Evolutionary conservation across 2,329 filamentous ascomycete species (phyloP).

Genomic region (Endocalyx cinctus): DNA sequence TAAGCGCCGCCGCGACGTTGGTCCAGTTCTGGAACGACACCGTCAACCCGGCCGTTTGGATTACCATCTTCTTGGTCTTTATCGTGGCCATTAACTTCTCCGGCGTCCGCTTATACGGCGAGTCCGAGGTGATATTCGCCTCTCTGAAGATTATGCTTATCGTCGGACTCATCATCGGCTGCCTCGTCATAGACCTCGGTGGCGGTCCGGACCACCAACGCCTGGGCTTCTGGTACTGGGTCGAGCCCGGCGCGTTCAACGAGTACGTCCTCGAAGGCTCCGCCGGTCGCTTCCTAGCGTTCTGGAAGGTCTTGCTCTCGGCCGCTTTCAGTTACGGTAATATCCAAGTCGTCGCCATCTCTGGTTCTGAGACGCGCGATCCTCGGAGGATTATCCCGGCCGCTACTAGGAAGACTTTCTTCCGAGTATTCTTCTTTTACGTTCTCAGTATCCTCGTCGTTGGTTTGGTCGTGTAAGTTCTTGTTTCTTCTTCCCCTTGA

Average conservation of each 20-base stretch:
- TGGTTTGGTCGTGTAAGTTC: no score
- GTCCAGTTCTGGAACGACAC: slow-evolving; percentile 56
- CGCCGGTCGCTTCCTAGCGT: slow-evolving; percentile 53
- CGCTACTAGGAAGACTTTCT: slow-evolving; percentile 57
- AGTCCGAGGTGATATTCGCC: slow-evolving; percentile 59
- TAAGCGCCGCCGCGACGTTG: slow-evolving; percentile 53
- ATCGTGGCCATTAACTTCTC: slow-evolving; percentile 53
- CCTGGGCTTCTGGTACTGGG: slow-evolving; percentile 48
- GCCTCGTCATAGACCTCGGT: slow-evolving; percentile 52
- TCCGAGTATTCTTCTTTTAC: slow-evolving; percentile 60
- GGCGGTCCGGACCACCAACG: slow-evolving; percentile 46
- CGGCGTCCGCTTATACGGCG: slow-evolving; percentile 53
- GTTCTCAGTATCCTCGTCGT: slow-evolving; percentile 58
- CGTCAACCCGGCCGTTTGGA: slow-evolving; percentile 53
- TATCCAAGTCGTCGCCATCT: slow-evolving; percentile 59
- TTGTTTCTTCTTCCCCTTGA: no score
- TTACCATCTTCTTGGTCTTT: slow-evolving; percentile 51
- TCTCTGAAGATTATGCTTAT: slow-evolving; percentile 58
- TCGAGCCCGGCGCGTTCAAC: slow-evolving; percentile 40
- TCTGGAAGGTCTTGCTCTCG: slow-evolving; percentile 53
- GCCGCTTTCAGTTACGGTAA: slow-evolving; percentile 60
- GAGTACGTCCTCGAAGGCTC: slow-evolving; percentile 41
- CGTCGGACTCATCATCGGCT: slow-evolving; percentile 51
- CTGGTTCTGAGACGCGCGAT: slow-evolving; percentile 60
- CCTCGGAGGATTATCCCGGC: slow-evolving; percentile 64